phyloP scores from a whole-genome alignment of 108 stramenopile species.

The Fragilaria radians region DNA sequence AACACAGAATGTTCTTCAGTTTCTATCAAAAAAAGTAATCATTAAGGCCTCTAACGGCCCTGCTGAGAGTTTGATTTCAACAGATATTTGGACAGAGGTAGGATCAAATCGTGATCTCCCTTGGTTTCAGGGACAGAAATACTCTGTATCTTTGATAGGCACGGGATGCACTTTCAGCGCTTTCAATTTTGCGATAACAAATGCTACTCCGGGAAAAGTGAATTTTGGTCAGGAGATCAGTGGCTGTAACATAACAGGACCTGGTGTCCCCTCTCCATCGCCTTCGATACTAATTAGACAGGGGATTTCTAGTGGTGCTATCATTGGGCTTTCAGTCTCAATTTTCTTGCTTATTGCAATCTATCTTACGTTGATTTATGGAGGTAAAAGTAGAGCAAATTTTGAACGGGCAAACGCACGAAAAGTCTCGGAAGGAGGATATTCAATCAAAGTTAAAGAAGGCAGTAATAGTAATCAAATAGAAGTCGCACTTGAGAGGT shows the following conservation, averaged over 20 bases:
- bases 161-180: not conserved
- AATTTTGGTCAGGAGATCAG: not conserved
- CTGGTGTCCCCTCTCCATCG: not conserved
- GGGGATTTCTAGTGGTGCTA: not conserved
- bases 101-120: not conserved
- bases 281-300: not conserved
- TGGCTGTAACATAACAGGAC: not conserved
- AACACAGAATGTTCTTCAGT: not conserved
- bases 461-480: too few relatives aligned
- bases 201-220: not conserved
- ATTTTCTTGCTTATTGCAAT: too few relatives aligned
- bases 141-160: too few relatives aligned
- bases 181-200: not conserved
- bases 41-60: not conserved
- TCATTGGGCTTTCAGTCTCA: not conserved
- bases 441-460: too few relatives aligned
- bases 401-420: too few relatives aligned
- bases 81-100: not conserved
- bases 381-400: too few relatives aligned
- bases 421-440: too few relatives aligned
- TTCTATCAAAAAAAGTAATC: not conserved
- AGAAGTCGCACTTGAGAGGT: too few relatives aligned
- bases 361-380: too few relatives aligned
- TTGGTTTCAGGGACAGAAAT: too few relatives aligned
- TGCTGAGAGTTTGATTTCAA: not conserved